Conservation (phyloP, 768 basidiomycete species). For the Suillus luteus region DNA sequence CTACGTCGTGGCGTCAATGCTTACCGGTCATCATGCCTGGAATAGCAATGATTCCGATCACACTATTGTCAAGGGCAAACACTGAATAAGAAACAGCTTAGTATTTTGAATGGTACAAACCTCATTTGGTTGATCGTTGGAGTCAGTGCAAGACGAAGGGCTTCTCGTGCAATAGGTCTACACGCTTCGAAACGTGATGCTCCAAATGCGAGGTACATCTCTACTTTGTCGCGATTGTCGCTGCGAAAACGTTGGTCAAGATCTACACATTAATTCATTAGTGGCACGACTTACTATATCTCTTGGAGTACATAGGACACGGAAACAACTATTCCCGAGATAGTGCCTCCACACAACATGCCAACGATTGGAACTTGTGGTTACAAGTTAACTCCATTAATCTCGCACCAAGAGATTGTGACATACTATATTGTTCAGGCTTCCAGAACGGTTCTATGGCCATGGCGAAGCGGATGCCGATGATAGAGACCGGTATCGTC, state of each 20-base stretch:
- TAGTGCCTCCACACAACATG: constrained; percentile 82
- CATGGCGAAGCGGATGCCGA: constrained; percentile 80
- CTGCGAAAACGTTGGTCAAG: constrained; percentile 35
- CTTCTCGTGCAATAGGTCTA: constrained; percentile 74
- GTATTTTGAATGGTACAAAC: constrained; percentile 33
- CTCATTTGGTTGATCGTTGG: constrained; percentile 89
- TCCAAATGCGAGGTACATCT: constrained; percentile 84
- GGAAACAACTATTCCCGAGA: constrained; percentile 74
- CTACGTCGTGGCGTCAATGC: background rate
- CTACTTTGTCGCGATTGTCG: constrained; percentile 84
- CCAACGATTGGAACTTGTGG: constrained; percentile 77
- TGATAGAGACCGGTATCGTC: constrained; percentile 76
- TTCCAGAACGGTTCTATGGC: constrained; percentile 77
- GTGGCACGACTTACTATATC: constrained; percentile 53
- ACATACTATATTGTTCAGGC: constrained; percentile 77
- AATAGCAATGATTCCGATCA: constrained; percentile 76
- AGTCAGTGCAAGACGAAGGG: constrained; percentile 75
- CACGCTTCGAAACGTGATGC: constrained; percentile 85
- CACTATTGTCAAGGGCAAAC: constrained; percentile 39
- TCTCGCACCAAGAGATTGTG: background rate
- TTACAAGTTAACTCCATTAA: background rate
- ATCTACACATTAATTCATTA: background rate
- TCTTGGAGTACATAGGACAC: constrained; percentile 75
- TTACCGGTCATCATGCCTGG: constrained; percentile 45
- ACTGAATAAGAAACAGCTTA: constrained; percentile 1